phyloP scores from a whole-genome alignment of 768 basidiomycete genomes.

The Xanthoconium stramineum region DNA sequence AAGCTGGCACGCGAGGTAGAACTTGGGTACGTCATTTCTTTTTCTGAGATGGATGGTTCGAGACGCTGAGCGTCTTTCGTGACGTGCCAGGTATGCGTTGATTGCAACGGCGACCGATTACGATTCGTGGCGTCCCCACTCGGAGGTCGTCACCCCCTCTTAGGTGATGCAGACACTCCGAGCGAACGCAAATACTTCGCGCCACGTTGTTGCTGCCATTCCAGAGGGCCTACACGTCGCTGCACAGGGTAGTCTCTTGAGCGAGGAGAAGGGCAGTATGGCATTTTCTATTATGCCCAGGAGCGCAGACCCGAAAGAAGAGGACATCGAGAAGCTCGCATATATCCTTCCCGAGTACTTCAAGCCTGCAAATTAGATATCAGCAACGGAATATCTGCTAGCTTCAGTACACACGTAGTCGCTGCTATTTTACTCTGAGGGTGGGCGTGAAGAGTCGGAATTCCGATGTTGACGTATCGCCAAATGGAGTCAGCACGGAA shows the following conservation, averaged over 20 bases:
- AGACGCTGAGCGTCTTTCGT: too few relatives aligned
- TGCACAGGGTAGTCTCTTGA: conserved; percentile 54
- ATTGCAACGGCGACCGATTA: conserved; percentile 38
- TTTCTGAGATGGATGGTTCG: too few relatives aligned
- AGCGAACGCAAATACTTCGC: conserved; percentile 82
- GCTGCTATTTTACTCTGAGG: too few relatives aligned
- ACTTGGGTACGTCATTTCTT: conserved; percentile 53
- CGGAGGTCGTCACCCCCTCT: conserved; percentile 81
- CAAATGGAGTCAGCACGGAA: too few relatives aligned
- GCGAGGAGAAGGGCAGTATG: conserved; percentile 81
- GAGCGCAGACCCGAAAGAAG: conserved; percentile 48
- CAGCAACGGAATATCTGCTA: background rate
- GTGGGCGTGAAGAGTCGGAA: too few relatives aligned
- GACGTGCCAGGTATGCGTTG: too few relatives aligned
- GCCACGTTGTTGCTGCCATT: conserved; percentile 66
- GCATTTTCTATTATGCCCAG: conserved; percentile 79
- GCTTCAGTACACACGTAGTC: too few relatives aligned
- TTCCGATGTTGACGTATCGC: too few relatives aligned
- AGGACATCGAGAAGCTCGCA: conserved; percentile 64
- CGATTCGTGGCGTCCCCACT: conserved; percentile 86
- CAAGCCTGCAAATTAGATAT: conserved; percentile 12
- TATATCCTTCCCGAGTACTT: conserved; percentile 83
- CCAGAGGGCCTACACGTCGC: conserved; percentile 67
- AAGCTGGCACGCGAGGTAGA: conserved; percentile 96
- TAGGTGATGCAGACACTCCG: conserved; percentile 89